phyloP scores from a whole-genome alignment of 1,139 yeast genomes.

The Saccharomycopsis hybrid region DNA sequence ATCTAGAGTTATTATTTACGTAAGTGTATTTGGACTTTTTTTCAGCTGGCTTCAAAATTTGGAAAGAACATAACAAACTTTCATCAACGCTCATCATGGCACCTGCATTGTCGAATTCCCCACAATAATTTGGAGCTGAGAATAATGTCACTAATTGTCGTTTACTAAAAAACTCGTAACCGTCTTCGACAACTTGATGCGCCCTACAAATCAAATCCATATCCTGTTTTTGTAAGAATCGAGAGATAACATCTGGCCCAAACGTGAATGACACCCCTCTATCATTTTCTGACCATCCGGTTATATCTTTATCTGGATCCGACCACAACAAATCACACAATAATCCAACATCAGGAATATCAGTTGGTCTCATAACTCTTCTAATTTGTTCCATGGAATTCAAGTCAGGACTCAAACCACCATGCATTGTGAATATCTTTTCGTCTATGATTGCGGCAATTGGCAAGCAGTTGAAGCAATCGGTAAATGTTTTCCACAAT shows the following conservation, averaged over 20 bases:
- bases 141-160: slow-evolving; percentile 93
- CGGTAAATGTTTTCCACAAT: slow-evolving; percentile 96
- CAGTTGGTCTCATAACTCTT: slow-evolving; percentile 98
- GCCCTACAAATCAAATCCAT: slow-evolving; percentile 97
- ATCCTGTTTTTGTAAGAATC: slow-evolving; percentile 91
- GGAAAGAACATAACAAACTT: slow-evolving; percentile 92
- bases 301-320: slow-evolving; percentile 95
- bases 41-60: slow-evolving; percentile 95
- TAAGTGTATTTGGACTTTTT: slow-evolving; percentile 73
- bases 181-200: slow-evolving; percentile 98
- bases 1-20: slow-evolving; percentile 42
- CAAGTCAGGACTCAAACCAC: slow-evolving; percentile 94
- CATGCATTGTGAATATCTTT: slow-evolving; percentile 97
- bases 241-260: slow-evolving; percentile 94
- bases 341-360: slow-evolving; percentile 94
- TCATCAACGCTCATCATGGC: slow-evolving; percentile 99
- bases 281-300: slow-evolving; percentile 98
- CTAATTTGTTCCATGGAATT: slow-evolving; percentile 97
- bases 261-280: slow-evolving; percentile 96
- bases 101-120: slow-evolving; percentile 97
- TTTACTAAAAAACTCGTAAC: slow-evolving; percentile 93
- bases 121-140: slow-evolving; percentile 97
- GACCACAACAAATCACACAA: slow-evolving; percentile 96
- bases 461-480: slow-evolving; percentile 96
- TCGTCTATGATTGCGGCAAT: slow-evolving; percentile 97